Evolutionary conservation across 805 yeast species (phyloP), one percentile per base, ranked within the genome.

Genomic region (Groenewaldozyma tartarivorans): DNA sequence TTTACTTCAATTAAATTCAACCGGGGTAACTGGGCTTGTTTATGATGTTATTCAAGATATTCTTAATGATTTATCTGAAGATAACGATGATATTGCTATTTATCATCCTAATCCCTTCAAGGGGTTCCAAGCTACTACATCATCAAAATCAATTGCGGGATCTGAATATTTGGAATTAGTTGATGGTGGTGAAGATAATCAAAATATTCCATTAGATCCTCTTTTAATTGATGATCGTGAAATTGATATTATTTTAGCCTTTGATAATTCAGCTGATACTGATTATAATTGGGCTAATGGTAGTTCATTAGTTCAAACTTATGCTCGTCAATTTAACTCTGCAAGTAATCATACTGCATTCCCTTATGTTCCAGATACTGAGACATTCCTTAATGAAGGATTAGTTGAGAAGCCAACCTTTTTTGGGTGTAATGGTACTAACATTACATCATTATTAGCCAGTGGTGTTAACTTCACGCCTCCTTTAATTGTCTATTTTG

Each of bases 361-460:
- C 69, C 94, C 95, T 6, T 74, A 81, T 50, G 88, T 85, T 41
- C 95, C 95, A 9, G 88, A 77, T 56, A 63, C 57, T 20, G 61
- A 68, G 34, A 71, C 87, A 0, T 81, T 84, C 58, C 54, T 74
- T 20, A 69, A 71, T 44, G 51, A 64, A 48, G 81, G 81, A 43
- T 66, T 84, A 47, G 79, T 84, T 13, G 66, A 78, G 6, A 71
- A 63, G 45, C 94, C 95, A 38, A 69, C 81, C 1, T 85, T 86
- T 64, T 86, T 86, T 57, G 95, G 95, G 26, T 85, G 95, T 61
- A 72, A 81, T 54, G 70, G 83, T 3, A 50, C 61, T 1, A 80
- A 81, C 54, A 61, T 80, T 39, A 39, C 45, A 3, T 39, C 43
- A 16, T 36, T 50, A 39, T 48, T 41, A 31, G 36, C 35, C 36